Evolutionary conservation across 2,329 filamentous ascomycete species (phyloP), one percentile per base, ranked within the genome.

Genomic region (Monilinia fructicola): DNA sequence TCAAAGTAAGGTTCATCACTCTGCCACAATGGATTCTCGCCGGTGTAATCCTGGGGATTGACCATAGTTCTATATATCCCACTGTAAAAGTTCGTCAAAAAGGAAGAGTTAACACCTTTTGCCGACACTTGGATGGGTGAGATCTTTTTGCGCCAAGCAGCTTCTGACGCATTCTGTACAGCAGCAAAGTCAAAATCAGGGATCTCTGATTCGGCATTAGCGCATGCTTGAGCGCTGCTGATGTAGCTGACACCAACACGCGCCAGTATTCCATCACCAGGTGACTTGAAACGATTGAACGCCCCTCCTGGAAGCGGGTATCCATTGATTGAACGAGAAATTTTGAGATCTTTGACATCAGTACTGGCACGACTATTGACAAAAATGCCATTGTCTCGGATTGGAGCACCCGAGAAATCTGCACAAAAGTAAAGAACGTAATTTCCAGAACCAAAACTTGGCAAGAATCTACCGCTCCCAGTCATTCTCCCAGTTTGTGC

Each of bases 201-300:
- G 23, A 92, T 88, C 71, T 93, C 90, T 0, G 73, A 77, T 75
- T 91, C 87, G 0, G 86, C 90, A 73, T 87, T 90, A 10, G 80
- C 75, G 73, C 90, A 93, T 0, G 90, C 90, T 75, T 88, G 84
- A 0, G 84, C 81, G 5, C 80, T 79, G 73, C 85, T 89, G 72
- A 92, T 87, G 75, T 91, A 89, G 72, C 89, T 92, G 14, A 90
- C 79, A 0, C 89, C 89, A 9, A 90, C 86, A 58, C 90, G 83
- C 12, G 84, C 88, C 11, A 84, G 76, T 28, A 92, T 82, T 1
- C 82, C 81, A 2, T 78, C 78, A 46, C 81, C 76, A 12, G 67
- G 73, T 0, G 81, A 78, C 12, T 84, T 76, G 71, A 91, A 90
- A 31, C 85, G 81, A 44, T 85, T 81, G 76, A 87, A 91, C 0